phyloP scores from a whole-genome alignment of 1,284 basidiomycete species.

The Ceratobasidium sp. region DNA sequence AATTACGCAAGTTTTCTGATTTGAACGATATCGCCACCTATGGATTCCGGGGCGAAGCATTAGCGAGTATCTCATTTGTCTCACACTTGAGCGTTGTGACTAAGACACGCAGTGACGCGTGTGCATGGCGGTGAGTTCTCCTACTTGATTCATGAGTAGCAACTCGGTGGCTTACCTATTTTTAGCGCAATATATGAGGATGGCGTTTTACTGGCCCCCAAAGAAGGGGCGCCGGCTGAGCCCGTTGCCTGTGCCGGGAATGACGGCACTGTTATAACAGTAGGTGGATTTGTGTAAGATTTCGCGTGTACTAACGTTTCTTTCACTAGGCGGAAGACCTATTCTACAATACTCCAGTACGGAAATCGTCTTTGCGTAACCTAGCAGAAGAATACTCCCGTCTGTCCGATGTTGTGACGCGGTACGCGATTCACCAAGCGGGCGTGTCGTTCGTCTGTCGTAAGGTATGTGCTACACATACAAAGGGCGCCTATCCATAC shows the following conservation, averaged over 20 bases:
- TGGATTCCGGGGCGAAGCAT: constrained; percentile 97
- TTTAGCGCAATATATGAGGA: constrained; percentile 84
- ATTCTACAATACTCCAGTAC: constrained; percentile 94
- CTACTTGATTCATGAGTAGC: neutral
- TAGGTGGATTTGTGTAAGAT: constrained; percentile 57
- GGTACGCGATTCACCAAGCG: constrained; percentile 94
- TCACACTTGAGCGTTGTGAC: constrained; percentile 90
- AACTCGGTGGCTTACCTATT: neutral
- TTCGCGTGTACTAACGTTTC: neutral
- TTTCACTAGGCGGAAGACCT: constrained; percentile 86
- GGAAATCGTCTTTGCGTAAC: constrained; percentile 87
- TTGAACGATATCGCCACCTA: constrained; percentile 90
- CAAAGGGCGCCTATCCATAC: constrained; percentile 18
- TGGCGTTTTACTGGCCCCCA: constrained; percentile 76
- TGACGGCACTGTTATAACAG: constrained; percentile 91
- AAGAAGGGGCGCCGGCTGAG: constrained; percentile 75
- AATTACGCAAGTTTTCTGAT: constrained; percentile 90
- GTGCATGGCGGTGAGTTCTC: constrained; percentile 72
- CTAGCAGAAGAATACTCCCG: constrained; percentile 93
- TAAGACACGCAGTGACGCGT: constrained; percentile 84
- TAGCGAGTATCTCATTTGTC: constrained; percentile 97
- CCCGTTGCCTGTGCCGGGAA: constrained; percentile 94
- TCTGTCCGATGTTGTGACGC: constrained; percentile 93
- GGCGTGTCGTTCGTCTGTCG: constrained; percentile 91
- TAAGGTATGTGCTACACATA: constrained; percentile 68